Base-by-base conservation (phyloP, 139 green algal genomes). In the Coccomyxa sp. region DNA sequence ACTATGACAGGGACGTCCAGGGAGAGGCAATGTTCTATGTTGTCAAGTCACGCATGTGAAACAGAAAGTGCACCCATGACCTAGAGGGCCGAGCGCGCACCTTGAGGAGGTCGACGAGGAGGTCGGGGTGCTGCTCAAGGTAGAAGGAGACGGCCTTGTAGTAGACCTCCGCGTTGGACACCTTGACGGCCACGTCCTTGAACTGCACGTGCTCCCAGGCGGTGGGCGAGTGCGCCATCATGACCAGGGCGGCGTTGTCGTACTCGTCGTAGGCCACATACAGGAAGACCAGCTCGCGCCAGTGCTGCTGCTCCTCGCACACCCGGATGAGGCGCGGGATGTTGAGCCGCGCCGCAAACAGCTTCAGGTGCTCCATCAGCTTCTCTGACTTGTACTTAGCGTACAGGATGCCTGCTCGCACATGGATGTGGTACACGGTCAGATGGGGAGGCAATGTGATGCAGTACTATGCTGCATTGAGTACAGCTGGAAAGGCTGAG, bases 281-380 rank as follows among this genome's bases (percentile, higher is more conserved):
- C 84, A 99, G 88, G 93, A 95, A 97, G 28, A 95, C 93, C 68
- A 99, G 94, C 92, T 98, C 97, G 88, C 93, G 93, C 97, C 97
- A 99, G 87, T 98, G 94, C 82, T 95, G 90, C 83, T 98, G 90
- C 88, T 98, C 93, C 87, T 99, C 95, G 88, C 94, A 98, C 63
- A 97, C 87, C 51, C 90, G 89, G 88, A 99, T 99, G 84, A 99
- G 94, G 79, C 95, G 94, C 16, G 97, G 97, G 86, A 99, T 98
- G 93, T 99, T 99, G 90, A 99, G 87, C 58, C 95, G 92, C 60
- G 94, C 94, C 84, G 88, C 91, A 89, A 99, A 99, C 4, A 99
- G 95, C 91, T 99, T 99, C 31, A 99, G 92, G 91, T 99, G 97
- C 93, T 99, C 97, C 95, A 99, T 98, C 68, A 99, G 91, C 90